Conservation (phyloP, 2,329 filamentous ascomycete genomes). For the Ascochyta fabae region DNA sequence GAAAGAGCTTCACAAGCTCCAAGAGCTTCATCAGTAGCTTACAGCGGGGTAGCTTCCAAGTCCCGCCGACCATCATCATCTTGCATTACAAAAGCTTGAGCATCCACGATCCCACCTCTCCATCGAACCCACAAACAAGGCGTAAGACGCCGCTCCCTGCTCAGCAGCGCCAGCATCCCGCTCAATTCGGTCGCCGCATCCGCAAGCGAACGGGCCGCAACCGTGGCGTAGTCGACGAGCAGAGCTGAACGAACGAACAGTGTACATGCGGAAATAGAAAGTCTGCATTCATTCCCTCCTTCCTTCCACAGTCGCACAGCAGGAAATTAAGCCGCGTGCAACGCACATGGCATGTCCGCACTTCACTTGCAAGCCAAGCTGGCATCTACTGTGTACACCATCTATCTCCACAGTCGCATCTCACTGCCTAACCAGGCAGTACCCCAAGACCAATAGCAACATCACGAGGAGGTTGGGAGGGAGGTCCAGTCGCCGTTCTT, state of each 20-base stretch:
- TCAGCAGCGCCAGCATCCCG: not conserved
- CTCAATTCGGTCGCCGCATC: not conserved
- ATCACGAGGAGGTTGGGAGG: too few species aligned
- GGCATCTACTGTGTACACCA: too few species aligned
- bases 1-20: conserved; percentile 1
- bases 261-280: not conserved
- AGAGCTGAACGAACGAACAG: not conserved
- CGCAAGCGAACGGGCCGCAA: not conserved
- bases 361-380: not conserved
- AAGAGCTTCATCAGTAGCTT: conserved; percentile 15
- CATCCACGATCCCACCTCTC: not conserved
- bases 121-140: not conserved
- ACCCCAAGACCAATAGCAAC: too few species aligned
- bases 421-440: too few species aligned
- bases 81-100: conserved; percentile 6
- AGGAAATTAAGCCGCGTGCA: conserved; percentile 4
- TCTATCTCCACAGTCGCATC: not conserved
- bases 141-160: not conserved
- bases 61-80: not conserved
- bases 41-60: conserved; percentile 22
- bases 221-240: not conserved
- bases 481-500: not conserved
- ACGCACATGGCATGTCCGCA: conserved; percentile 9
- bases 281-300: not conserved
- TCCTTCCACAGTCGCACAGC: not conserved